Percentiles rank a stretch among this genome's conserved stretches.
Evolutionary conservation across 1,139 yeast species (phyloP).

Genomic region (Tardiomyces blankii): DNA sequence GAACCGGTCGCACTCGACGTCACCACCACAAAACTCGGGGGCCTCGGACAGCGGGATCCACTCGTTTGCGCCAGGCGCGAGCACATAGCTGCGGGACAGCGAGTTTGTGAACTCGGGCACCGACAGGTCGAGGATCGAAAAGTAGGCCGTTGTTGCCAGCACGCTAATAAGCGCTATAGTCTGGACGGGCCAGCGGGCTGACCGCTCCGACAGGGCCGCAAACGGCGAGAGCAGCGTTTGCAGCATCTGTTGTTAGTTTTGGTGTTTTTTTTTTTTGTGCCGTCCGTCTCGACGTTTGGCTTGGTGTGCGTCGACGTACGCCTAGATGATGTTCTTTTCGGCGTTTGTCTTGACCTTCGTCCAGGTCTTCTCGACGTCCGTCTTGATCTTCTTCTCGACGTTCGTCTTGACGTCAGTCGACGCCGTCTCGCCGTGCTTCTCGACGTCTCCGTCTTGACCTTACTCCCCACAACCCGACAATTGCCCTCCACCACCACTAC

Average conservation of each 20-base stretch:
- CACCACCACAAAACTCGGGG: not conserved
- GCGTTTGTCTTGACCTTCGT: too few species aligned
- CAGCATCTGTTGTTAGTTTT: not conserved
- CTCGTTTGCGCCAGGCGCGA: slow-evolving; percentile 5
- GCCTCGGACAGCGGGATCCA: slow-evolving; percentile 9
- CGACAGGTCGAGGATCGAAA: slow-evolving; percentile 73
- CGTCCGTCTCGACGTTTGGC: not conserved
- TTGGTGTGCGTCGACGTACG: not conserved
- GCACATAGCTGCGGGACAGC: slow-evolving; percentile 13
- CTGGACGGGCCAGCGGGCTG: slow-evolving; percentile 86
- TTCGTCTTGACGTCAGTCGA: too few species aligned
- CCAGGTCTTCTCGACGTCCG: too few species aligned
- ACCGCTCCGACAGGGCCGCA: slow-evolving; percentile 40
- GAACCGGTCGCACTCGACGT: slow-evolving; percentile 22
- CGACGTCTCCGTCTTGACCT: too few species aligned
- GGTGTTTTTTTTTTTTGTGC: not conserved
- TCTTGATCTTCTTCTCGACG: too few species aligned
- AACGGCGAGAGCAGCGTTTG: slow-evolving; percentile 7
- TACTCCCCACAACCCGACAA: too few species aligned
- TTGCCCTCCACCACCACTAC: too few species aligned
- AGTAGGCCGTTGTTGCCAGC: slow-evolving; percentile 71
- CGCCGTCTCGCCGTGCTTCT: too few species aligned
- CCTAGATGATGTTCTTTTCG: too few species aligned
- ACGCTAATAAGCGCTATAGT: slow-evolving; percentile 64
- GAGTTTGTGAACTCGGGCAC: slow-evolving; percentile 31